These are phyloP conservation scores for Phaeotremella fagi DNA, from an alignment of 768 basidiomycete species.

Conservation along the genomic window DNA sequence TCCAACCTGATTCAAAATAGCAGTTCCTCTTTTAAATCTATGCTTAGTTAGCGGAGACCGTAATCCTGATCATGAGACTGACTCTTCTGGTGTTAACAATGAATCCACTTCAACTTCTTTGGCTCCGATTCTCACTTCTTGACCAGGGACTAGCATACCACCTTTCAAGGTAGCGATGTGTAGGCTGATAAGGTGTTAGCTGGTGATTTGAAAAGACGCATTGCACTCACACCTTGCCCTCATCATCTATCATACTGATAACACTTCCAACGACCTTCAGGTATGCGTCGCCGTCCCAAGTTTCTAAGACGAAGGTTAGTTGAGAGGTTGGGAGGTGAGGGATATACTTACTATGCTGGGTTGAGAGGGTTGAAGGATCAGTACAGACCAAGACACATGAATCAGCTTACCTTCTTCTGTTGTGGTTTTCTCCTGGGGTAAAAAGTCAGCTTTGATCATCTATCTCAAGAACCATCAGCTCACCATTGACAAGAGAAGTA, in stretches of 20 bases:
- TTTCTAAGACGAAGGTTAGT: slow-evolving; percentile 25
- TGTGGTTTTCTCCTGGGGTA: slow-evolving; percentile 43
- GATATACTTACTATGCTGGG: slow-evolving; percentile 29
- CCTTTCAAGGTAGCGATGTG: slow-evolving; percentile 9
- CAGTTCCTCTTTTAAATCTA: slow-evolving; percentile 25
- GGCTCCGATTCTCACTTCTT: slow-evolving; percentile 35
- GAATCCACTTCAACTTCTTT: slow-evolving; percentile 30
- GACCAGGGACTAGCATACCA: slow-evolving; percentile 18
- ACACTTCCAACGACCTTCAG: slow-evolving; percentile 33
- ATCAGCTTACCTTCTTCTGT: slow-evolving; percentile 32
- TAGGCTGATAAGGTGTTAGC: neutral
- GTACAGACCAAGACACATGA: neutral
- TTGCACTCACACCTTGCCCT: slow-evolving; percentile 36
- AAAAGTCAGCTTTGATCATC: slow-evolving; percentile 3
- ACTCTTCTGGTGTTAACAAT: slow-evolving; percentile 24
- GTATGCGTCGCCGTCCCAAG: slow-evolving; percentile 48
- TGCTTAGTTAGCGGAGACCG: neutral
- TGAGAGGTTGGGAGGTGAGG: neutral
- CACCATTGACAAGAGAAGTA: slow-evolving; percentile 37
- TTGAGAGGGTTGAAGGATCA: neutral
- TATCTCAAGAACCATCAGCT: slow-evolving; percentile 4
- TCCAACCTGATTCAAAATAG: slow-evolving; percentile 24
- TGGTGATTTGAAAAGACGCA: neutral
- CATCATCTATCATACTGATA: slow-evolving; percentile 39
- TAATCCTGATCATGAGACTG: too few species aligned